phyloP scores from a whole-genome alignment of 2,329 filamentous ascomycete genomes.

The Calonectria fujianensis region DNA sequence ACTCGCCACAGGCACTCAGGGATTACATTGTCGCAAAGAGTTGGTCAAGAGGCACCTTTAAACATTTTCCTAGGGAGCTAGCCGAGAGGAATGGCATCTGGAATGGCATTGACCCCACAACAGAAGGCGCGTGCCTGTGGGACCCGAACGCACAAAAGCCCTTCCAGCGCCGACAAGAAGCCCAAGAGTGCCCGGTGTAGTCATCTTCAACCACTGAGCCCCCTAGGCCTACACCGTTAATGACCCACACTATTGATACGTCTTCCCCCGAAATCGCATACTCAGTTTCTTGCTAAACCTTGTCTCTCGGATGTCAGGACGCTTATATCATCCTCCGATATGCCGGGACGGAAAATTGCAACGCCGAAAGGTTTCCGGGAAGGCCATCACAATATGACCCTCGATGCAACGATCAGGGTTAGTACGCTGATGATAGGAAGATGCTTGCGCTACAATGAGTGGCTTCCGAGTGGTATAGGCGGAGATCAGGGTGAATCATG shows the following conservation, averaged over 20 bases:
- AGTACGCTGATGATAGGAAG: too few species aligned
- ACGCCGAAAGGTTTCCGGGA: not conserved
- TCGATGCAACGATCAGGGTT: not conserved
- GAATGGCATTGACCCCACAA: not conserved
- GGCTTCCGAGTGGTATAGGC: not conserved
- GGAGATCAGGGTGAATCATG: not conserved
- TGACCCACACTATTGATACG: not conserved
- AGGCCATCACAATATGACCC: not conserved
- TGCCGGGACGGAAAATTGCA: not conserved
- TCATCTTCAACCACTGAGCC: not conserved
- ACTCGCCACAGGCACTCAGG: not conserved
- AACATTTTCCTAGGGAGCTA: not conserved
- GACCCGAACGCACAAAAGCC: not conserved
- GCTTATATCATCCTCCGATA: not conserved
- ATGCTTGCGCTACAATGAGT: not conserved
- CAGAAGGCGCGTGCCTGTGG: not conserved
- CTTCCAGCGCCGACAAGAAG: not conserved
- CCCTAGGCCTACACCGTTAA: not conserved
- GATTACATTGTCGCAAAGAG: not conserved
- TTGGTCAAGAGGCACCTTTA: not conserved
- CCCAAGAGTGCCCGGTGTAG: not conserved
- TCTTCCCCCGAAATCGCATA: not conserved
- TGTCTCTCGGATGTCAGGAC: not conserved
- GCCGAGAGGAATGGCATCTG: not conserved
- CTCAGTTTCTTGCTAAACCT: not conserved